Evolutionary conservation across 306 rosid species (phyloP).

Genomic region (Prosopis cineraria): DNA sequence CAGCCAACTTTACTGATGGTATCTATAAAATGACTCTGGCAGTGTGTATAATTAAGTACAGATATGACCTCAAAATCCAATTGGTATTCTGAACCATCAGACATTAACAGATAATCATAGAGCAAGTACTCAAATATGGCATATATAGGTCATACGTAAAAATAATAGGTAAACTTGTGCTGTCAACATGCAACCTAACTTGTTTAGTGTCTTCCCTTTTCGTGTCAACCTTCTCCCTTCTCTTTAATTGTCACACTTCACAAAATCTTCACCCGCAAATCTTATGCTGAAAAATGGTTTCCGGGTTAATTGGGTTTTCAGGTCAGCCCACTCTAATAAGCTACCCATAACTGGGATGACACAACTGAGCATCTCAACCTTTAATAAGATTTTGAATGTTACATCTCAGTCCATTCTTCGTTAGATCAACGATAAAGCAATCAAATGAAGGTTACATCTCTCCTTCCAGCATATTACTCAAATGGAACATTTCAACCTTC

Average conservation of each 20-base stretch:
- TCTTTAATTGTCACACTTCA: neutral
- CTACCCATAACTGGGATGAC: neutral
- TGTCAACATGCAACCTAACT: constrained; percentile 35
- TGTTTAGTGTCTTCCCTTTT: neutral
- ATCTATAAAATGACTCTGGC: neutral
- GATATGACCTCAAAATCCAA: constrained; percentile 25
- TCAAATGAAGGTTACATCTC: constrained; percentile 53
- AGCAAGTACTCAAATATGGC: constrained; percentile 2
- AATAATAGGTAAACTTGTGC: constrained; percentile 36
- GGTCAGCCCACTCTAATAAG: neutral
- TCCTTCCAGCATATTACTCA: constrained; percentile 36
- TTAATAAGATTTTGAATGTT: neutral
- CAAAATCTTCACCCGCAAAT: constrained; percentile 6
- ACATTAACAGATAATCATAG: constrained; percentile 37
- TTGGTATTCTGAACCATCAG: constrained; percentile 37
- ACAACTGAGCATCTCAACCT: neutral
- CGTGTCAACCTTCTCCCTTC: neutral
- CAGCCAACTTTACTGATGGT: neutral
- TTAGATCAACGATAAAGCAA: constrained; percentile 45
- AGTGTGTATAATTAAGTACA: neutral
- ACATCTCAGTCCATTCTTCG: constrained; percentile 16
- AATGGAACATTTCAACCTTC: constrained; percentile 29
- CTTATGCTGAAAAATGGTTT: neutral
- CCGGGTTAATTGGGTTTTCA: neutral
- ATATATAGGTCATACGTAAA: constrained; percentile 35